phyloP scores from a whole-genome alignment of 2,329 filamentous ascomycete species.

The Mycosphaerella sp. region DNA sequence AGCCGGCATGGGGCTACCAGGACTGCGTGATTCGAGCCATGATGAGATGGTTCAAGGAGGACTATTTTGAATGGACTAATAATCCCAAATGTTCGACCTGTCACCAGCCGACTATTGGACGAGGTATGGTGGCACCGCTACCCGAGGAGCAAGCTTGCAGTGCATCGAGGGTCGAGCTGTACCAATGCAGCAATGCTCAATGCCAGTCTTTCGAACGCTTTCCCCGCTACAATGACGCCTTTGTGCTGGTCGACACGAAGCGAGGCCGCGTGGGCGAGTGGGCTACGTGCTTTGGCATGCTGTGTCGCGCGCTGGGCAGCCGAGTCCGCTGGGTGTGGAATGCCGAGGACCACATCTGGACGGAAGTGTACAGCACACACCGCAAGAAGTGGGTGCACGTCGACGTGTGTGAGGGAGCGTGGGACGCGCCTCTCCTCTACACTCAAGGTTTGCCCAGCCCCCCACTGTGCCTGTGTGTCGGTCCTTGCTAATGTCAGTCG shows the following conservation, averaged over 20 bases:
- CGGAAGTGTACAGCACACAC: slow-evolving; percentile 92
- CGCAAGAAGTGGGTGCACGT: slow-evolving; percentile 95
- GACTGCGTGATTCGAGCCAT: slow-evolving; percentile 90
- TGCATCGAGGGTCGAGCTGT: slow-evolving; percentile 81
- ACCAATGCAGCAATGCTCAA: slow-evolving; percentile 69
- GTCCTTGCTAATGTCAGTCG: slow-evolving; percentile 14
- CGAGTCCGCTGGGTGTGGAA: slow-evolving; percentile 98
- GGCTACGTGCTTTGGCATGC: slow-evolving; percentile 98
- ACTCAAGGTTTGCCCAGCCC: slow-evolving; percentile 57
- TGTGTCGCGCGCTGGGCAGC: slow-evolving; percentile 85
- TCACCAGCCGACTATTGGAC: slow-evolving; percentile 70
- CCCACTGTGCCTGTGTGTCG: neutral
- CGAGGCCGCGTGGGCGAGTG: slow-evolving; percentile 88
- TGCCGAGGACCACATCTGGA: slow-evolving; percentile 95
- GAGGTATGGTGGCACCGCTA: slow-evolving; percentile 76
- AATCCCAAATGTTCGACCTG: slow-evolving; percentile 83
- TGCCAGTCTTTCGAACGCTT: slow-evolving; percentile 83
- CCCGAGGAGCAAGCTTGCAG: slow-evolving; percentile 86
- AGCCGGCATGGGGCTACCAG: slow-evolving; percentile 92
- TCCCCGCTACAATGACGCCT: slow-evolving; percentile 90
- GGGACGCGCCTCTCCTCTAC: slow-evolving; percentile 90
- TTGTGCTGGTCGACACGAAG: slow-evolving; percentile 79
- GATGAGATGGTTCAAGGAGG: slow-evolving; percentile 90
- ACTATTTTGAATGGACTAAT: slow-evolving; percentile 95
- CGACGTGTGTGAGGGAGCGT: slow-evolving; percentile 87